Percentiles rank a stretch among this genome's conserved stretches.
Evolutionary conservation across 306 rosid genomes (phyloP).

Genomic region (Lathyrus sativus): DNA sequence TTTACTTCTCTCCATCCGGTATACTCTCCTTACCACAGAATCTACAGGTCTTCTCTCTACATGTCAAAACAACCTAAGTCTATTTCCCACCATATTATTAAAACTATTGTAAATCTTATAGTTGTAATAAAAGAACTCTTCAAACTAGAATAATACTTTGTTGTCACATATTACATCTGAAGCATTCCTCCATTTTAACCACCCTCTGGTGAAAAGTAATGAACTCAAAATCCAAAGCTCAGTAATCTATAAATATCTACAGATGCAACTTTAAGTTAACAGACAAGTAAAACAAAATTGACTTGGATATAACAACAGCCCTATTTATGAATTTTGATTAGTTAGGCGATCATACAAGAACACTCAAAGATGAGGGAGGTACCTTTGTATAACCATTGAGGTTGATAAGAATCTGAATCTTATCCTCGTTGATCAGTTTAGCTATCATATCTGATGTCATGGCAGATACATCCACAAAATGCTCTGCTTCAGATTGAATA

Average conservation of each 20-base stretch:
- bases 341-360: neutral
- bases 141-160: slow-evolving; percentile 1
- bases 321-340: neutral
- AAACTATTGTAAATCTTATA: neutral
- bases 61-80: too few species aligned
- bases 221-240: neutral
- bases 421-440: slow-evolving; percentile 79
- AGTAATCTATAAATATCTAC: neutral
- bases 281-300: slow-evolving; percentile 16
- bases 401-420: slow-evolving; percentile 86
- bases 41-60: too few species aligned
- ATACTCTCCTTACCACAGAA: too few species aligned
- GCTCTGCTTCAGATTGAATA: slow-evolving; percentile 88
- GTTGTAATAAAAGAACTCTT: neutral
- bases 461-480: slow-evolving; percentile 86
- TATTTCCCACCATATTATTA: too few species aligned
- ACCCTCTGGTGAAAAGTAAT: neutral
- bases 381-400: slow-evolving; percentile 99
- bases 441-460: slow-evolving; percentile 91
- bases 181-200: slow-evolving; percentile 5
- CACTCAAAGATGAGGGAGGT: neutral
- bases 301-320: neutral
- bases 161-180: neutral
- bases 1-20: too few species aligned
- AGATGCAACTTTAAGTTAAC: neutral